A percentile compares a stretch with the other conserved stretches of the same genome.
Conservation (phyloP, 1,139 yeast species). For the Debaryomycetaceae sp. region DNA sequence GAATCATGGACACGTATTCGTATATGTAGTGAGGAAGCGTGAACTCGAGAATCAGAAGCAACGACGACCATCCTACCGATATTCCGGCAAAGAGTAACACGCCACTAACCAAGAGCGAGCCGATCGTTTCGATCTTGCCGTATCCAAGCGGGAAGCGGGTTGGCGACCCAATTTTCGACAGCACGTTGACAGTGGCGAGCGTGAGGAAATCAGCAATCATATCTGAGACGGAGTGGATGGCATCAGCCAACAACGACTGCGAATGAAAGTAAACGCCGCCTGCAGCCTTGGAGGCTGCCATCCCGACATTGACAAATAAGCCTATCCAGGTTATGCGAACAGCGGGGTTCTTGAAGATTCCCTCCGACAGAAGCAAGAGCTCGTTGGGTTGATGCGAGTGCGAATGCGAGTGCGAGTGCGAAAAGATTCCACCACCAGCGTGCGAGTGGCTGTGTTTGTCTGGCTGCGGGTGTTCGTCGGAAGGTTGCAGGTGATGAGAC, state of each 20-base stretch:
- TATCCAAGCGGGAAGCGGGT: conserved; percentile 76
- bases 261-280: conserved; percentile 95
- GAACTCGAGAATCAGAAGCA: conserved; percentile 66
- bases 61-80: conserved; percentile 86
- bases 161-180: conserved; percentile 59
- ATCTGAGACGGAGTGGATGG: conserved; percentile 88
- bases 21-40: conserved; percentile 51
- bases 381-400: conserved; percentile 40
- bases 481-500: too few species aligned
- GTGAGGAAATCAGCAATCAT: conserved; percentile 86
- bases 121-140: conserved; percentile 90
- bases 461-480: too few species aligned
- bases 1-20: conserved; percentile 43
- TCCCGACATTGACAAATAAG: conserved; percentile 70
- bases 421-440: conserved; percentile 12
- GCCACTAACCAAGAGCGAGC: conserved; percentile 82
- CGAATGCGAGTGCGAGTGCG: conserved; percentile 30
- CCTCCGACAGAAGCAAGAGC: conserved; percentile 25
- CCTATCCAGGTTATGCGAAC: conserved; percentile 94
- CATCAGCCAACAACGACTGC: conserved; percentile 90
- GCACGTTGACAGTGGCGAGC: conserved; percentile 79
- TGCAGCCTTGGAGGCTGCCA: conserved; percentile 80
- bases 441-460: conserved; percentile 19
- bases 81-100: conserved; percentile 83
- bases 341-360: conserved; percentile 63